Evolutionary conservation across 495 filamentous ascomycete species (phyloP).

Genomic region (Penicillium cataractarum): DNA sequence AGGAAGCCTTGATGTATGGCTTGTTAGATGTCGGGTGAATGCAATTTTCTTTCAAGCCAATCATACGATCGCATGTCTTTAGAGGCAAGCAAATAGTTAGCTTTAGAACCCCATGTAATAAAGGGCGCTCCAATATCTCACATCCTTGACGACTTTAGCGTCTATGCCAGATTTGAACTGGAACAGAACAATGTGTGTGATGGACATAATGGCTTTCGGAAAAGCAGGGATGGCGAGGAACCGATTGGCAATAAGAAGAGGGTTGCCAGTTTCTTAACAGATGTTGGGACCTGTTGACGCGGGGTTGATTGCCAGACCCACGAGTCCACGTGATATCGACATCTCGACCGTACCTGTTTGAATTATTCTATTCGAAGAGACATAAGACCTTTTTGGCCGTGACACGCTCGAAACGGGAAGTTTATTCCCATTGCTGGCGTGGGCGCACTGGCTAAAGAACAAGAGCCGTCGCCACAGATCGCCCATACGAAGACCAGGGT

Average conservation of each 20-base stretch:
- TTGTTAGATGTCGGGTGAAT: conserved; percentile 46
- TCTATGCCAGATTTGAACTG: conserved; percentile 55
- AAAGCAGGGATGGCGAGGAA: background rate
- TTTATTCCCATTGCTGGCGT: too few relatives aligned
- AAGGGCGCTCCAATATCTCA: conserved; percentile 31
- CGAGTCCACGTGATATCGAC: background rate
- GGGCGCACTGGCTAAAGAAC: too few relatives aligned
- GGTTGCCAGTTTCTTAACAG: background rate
- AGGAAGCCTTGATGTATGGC: conserved; percentile 56
- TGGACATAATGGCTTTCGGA: conserved; percentile 39
- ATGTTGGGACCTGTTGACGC: background rate
- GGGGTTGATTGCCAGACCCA: background rate
- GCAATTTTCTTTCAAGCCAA: conserved; percentile 43
- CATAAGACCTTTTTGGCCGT: too few relatives aligned
- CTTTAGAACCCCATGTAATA: background rate
- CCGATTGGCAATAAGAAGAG: background rate
- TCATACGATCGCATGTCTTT: conserved; percentile 40
- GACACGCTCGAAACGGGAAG: too few relatives aligned
- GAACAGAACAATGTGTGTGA: conserved; percentile 65
- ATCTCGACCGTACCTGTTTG: background rate
- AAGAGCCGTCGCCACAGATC: too few relatives aligned
- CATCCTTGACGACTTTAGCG: conserved; percentile 50
- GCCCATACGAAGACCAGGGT: too few relatives aligned
- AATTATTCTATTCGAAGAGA: background rate
- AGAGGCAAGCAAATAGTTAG: background rate